phyloP scores from a whole-genome alignment of 2,329 filamentous ascomycete species.

The Colletotrichum sp. region DNA sequence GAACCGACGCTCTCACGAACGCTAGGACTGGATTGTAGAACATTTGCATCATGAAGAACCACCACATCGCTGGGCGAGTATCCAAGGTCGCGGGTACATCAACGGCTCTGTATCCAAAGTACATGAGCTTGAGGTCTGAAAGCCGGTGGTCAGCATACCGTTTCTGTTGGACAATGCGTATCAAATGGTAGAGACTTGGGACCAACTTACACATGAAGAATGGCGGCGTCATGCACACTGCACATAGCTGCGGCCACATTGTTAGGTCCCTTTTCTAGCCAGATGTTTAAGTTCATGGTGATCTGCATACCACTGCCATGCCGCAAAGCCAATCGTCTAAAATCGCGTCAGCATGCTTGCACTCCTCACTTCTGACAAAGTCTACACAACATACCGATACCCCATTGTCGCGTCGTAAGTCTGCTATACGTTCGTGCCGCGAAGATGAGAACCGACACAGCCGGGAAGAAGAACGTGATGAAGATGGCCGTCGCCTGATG shows the following conservation, averaged over 20 bases:
- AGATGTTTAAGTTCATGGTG: background rate
- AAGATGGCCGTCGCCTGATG: constrained; percentile 33
- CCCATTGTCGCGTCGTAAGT: constrained; percentile 27
- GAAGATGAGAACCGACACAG: constrained; percentile 30
- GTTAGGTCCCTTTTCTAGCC: rapidly evolving
- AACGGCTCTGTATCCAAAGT: constrained; percentile 30
- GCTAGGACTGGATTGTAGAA: constrained; percentile 51
- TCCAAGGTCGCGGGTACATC: constrained; percentile 1
- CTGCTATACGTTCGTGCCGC: constrained; percentile 29
- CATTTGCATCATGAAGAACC: constrained; percentile 40
- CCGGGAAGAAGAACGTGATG: constrained; percentile 36
- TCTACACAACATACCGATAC: constrained; percentile 26
- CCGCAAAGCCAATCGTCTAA: constrained; percentile 31
- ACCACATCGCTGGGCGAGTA: constrained; percentile 26
- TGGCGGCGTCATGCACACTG: constrained; percentile 23
- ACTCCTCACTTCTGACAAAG: background rate
- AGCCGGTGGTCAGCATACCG: background rate
- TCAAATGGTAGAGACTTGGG: background rate
- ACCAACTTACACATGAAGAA: constrained; percentile 31
- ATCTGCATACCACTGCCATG: constrained; percentile 24
- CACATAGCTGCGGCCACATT: constrained; percentile 12
- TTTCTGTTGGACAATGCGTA: background rate
- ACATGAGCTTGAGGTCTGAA: constrained; percentile 31
- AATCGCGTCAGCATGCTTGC: background rate
- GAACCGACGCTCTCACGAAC: constrained; percentile 48